Base-by-base conservation (phyloP, 1,139 yeast genomes). In the Debaryomycetaceae sp. region DNA sequence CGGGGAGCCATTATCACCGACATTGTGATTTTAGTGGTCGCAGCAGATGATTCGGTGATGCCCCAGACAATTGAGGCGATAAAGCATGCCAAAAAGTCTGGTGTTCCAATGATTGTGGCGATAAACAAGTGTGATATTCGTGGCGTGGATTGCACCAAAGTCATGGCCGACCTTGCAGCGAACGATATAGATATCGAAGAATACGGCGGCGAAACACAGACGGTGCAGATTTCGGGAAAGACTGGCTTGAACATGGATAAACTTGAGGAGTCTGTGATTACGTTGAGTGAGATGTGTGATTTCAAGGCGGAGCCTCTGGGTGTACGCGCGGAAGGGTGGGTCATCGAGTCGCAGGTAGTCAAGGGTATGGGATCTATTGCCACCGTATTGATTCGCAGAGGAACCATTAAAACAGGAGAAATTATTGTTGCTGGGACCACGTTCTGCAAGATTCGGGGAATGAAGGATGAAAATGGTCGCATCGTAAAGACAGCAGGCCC, bases 51-150 rank as follows among this genome's bases (percentile, higher is more conserved):
- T 54, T 82, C 95, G 1, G 93, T 92, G 15, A 90, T 81, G 93
- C 97, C 98, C 0, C 99, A 90, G 49, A 92, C 99, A 0, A 68
- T 77, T 25, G 99, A 90, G 52, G 97, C 98, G 2, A 85, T 90
- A 33, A 85, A 82, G 43, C 98, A 92, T 51, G 90, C 95, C 8
- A 78, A 80, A 41, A 74, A 73, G 31, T 76, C 90, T 0, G 82
- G 83, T 1, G 93, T 83, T 15, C 93, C 92, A 1, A 65, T 87
- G 39, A 78, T 90, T 35, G 94, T 90, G 3, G 97, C 97, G 2
- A 71, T 92, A 29, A 90, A 92, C 44, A 90, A 90, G 52, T 81
- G 93, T 44, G 99, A 90, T 51, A 79, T 77, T 43, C 82, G 73
- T 1, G 80, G 80, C 16, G 70, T 80, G 1, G 72, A 85, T 32